A percentile compares a stretch with the other conserved stretches of the same genome.
These are phyloP conservation scores for Fusarium pseudocircinatum DNA, from an alignment of 2,329 filamentous ascomycete species.

Conservation along the genomic window DNA sequence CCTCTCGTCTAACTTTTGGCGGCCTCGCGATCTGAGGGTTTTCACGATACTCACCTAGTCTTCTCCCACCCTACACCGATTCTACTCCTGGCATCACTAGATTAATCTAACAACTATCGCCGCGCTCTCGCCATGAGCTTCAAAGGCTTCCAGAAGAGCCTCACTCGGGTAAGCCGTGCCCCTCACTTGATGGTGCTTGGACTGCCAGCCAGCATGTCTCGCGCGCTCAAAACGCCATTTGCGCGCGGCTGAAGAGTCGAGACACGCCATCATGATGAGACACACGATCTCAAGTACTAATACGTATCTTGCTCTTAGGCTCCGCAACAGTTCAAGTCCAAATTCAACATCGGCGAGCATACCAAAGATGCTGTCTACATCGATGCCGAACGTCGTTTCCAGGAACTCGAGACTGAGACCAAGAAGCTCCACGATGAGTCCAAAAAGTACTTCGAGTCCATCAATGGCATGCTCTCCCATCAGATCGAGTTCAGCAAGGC, in stretches of 20 bases:
- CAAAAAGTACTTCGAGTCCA: constrained; percentile 96
- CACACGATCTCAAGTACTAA: constrained; percentile 5
- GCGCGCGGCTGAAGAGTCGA: background rate
- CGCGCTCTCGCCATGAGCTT: constrained; percentile 80
- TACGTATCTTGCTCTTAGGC: constrained; percentile 59
- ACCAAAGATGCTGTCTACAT: constrained; percentile 95
- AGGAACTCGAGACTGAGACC: constrained; percentile 93
- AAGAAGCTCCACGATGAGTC: constrained; percentile 98
- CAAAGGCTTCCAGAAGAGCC: constrained; percentile 92
- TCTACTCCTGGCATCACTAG: background rate
- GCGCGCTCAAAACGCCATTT: constrained; percentile 26
- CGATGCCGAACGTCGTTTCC: constrained; percentile 92
- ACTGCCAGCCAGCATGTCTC: constrained; percentile 17
- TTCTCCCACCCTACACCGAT: constrained; percentile 9
- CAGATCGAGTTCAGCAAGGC: constrained; percentile 99
- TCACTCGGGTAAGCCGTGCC: constrained; percentile 75
- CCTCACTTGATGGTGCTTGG: constrained; percentile 43
- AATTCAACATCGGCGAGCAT: constrained; percentile 94
- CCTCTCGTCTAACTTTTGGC: constrained; percentile 40
- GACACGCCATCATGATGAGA: background rate
- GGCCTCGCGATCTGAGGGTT: constrained; percentile 41
- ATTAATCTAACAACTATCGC: constrained; percentile 1
- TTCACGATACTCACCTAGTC: constrained; percentile 23
- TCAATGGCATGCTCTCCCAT: constrained; percentile 96
- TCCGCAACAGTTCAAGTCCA: constrained; percentile 89